Evolutionary conservation across 306 rosid genomes (phyloP), one percentile per base, ranked within the genome.

Genomic region (Oxytropis ochrocephala): DNA sequence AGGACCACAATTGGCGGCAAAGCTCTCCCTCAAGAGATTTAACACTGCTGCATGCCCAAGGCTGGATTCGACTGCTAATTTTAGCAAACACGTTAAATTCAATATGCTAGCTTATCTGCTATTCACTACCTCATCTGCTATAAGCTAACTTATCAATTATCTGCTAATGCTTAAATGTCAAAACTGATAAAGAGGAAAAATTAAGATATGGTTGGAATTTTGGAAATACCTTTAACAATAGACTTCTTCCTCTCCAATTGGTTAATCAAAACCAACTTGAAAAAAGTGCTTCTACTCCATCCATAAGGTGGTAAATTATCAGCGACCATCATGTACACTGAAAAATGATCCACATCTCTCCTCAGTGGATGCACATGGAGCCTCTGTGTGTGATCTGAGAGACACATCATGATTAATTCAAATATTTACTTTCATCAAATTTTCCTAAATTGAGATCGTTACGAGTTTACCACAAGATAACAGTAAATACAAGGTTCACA

Each of bases 221-320:
- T n/a, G n/a, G n/a, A n/a, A 24, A 4, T 24, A 73, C 85, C 80
- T 42, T 82, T 82, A 13, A 30, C 32, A 2, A 82, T 14, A 0
- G 80, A 64, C 33, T 78, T 74, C 1, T 16, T 69, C 21, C 12
- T 30, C 29, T 82, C 72, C 1, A 50, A 6, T 5, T 76, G 85
- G 16, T 81, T 81, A 2, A 81, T 21, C 0, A 81, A 70, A 76
- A 27, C 38, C 39, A 81, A 39, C 76, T 73, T 81, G 75, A 81
- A 76, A 41, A 55, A 64, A 1, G 85, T 69, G 66, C 67, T 47
- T 73, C 75, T 81, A 47, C 9, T 48, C 85, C 85, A 81, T 61
- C 85, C 78, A 50, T 72, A 76, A 0, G 80, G 74, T 7, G 81
- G 85, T 11, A 76, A 38, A 46, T 76, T 35, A 67, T 76, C 81